Evolutionary conservation across 495 filamentous ascomycete species (phyloP).

Genomic region (Ascodesmis nigricans): DNA sequence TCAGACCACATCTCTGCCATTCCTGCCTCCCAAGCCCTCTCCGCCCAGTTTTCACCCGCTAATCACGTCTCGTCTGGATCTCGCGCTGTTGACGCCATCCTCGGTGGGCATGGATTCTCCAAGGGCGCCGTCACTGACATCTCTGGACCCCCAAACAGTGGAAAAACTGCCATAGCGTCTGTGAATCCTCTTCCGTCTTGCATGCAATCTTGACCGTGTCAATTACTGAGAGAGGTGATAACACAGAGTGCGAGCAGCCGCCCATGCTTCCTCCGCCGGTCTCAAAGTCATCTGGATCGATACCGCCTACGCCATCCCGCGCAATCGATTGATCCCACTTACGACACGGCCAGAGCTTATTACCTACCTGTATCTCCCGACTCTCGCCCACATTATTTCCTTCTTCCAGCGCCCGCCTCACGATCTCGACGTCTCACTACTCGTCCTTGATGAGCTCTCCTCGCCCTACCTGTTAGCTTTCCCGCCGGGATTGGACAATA

Average conservation of each 20-base stretch:
- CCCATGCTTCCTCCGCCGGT: constrained; percentile 38
- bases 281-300: constrained; percentile 54
- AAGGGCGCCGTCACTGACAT: constrained; percentile 65
- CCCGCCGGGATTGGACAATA: no score
- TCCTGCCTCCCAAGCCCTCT: constrained; percentile 64
- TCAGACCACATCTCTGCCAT: constrained; percentile 59
- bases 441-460: no score
- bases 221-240: constrained; percentile 7
- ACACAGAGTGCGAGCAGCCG: constrained; percentile 42
- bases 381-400: no score
- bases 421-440: no score
- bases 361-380: no score
- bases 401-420: no score
- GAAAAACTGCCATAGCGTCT: constrained; percentile 71
- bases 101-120: constrained; percentile 36
- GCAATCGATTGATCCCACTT: constrained; percentile 12
- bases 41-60: constrained; percentile 32
- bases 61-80: constrained; percentile 44
- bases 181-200: constrained; percentile 8
- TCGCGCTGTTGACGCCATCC: constrained; percentile 34
- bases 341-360: no score
- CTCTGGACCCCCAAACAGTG: constrained; percentile 72
- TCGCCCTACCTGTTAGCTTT: no score
- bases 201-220: not conserved
- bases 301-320: constrained; percentile 3